Evolutionary conservation across 805 yeast species (phyloP), one percentile per base, ranked within the genome.

Genomic region (Kodamaea jinghongensis): DNA sequence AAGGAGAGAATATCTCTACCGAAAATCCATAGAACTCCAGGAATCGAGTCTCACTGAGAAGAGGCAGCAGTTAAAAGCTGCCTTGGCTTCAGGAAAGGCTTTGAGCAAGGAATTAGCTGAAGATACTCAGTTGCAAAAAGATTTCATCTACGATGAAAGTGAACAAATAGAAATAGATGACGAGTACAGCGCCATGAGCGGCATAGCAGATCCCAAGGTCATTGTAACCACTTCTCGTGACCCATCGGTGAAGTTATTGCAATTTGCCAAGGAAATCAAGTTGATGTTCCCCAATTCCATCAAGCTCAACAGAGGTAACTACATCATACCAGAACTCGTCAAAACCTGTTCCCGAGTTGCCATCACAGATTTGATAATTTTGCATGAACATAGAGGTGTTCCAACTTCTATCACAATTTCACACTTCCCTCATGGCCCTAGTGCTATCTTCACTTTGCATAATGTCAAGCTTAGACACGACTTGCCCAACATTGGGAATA

Each of bases 341-440:
- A 78, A 81, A 34, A 87, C 96, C 1, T 89, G 97, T 63, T 77
- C 84, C 43, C 67, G 82, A 38, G 80, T 91, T 0, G 86, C 85
- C 12, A 79, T 91, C 7, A 83, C 93, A 1, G 99, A 93, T 60
- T 65, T 93, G 50, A 70, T 93, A 16, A 75, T 93, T 3, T 65
- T 93, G 15, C 98, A 93, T 60, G 99, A 93, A 60, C 99, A 93
- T 64, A 76, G 99, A 65, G 99, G 99, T 77, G 91, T 87, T 0
- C 99, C 99, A 38, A 90, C 96, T 0, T 86, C 96, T 1, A 55
- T 93, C 44, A 91, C 98, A 1, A 68, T 93, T 17, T 83, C 93
- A 25, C 99, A 93, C 70, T 86, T 93, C 61, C 99, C 99, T 3
- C 96, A 93, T 59, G 99, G 99, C 0, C 99, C 99, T 13, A 86